A percentile compares a stretch with the other conserved stretches of the same genome.
Conservation (phyloP, 1,139 yeast genomes). For the Taphrina flavorubra region DNA sequence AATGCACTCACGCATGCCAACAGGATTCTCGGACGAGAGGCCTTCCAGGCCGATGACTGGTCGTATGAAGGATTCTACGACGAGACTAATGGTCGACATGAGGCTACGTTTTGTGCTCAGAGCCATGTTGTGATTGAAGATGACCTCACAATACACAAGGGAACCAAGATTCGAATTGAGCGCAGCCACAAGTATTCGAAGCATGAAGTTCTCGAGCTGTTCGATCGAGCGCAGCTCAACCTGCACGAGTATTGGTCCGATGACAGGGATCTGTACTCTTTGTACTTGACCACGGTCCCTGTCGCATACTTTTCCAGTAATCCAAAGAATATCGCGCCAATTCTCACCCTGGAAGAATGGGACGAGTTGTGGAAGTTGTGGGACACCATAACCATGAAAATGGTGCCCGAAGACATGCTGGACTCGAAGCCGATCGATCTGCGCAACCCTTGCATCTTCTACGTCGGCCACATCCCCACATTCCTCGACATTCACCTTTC, state of each 20-base stretch:
- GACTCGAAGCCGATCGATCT: slow-evolving; percentile 46
- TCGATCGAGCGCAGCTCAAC: slow-evolving; percentile 39
- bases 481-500: slow-evolving; percentile 47
- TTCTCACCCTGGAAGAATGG: slow-evolving; percentile 45
- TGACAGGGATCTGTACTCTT: slow-evolving; percentile 41
- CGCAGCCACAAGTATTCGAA: slow-evolving; percentile 46
- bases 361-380: slow-evolving; percentile 44
- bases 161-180: slow-evolving; percentile 45
- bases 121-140: slow-evolving; percentile 39
- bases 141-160: slow-evolving; percentile 38
- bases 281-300: slow-evolving; percentile 41
- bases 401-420: slow-evolving; percentile 44
- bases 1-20: slow-evolving; percentile 46
- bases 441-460: slow-evolving; percentile 47
- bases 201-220: slow-evolving; percentile 41
- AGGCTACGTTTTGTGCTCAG: slow-evolving; percentile 45
- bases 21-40: slow-evolving; percentile 40
- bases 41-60: slow-evolving; percentile 44
- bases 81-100: slow-evolving; percentile 45
- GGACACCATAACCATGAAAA: slow-evolving; percentile 44
- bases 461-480: slow-evolving; percentile 47
- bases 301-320: slow-evolving; percentile 33
- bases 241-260: slow-evolving; percentile 44
- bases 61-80: slow-evolving; percentile 45
- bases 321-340: slow-evolving; percentile 17